Base-by-base conservation (phyloP, 192 early-diverging fungal genomes). In the Rhizophagus prolifer region DNA sequence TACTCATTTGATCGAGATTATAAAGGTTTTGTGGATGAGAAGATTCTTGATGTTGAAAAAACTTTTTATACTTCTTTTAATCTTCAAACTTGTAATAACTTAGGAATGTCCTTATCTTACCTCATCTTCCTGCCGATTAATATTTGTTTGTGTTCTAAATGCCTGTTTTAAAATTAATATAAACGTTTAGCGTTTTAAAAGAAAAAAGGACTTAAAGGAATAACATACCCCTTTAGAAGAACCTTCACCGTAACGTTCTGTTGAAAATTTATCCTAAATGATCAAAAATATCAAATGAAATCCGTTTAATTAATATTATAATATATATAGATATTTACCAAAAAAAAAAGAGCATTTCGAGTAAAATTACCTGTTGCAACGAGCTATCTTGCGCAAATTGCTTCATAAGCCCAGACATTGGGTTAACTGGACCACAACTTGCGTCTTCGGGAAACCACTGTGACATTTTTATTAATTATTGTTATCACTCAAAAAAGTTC, bases 341-440 rank as follows among this genome's bases (percentile, higher is more conserved):
- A 34, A 31, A 1, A 31, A 25, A 41, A 23, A 12, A 58, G 54
- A 34, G 4, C 4, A 23, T 21, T 31, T 25, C 21, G 4, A n/a
- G 16, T 25, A 19, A 44, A 23, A 36, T 38, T 88, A 89, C 95
- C 88, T 94, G 94, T 78, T 95, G 91, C 8, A 93, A 84, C 8
- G 92, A 93, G 47, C 88, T 85, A 80, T 95, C 94, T 63, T 90
- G 85, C 60, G 90, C 80, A 78, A 95, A 87, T 79, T 91, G 92
- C 80, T 97, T 95, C 85, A 91, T 89, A 72, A 97, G 87, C 4
- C 88, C 87, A 46, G 74, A 81, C 84, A 95, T 88, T 16, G 93
- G 88, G 77, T 94, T 97, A 19, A 85, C 85, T n/a, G 91, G 91
- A 8, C 91, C 92, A 75, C 92, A 93, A 58, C 93, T 92, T 58